Evolutionary conservation across 2,329 filamentous ascomycete genomes (phyloP), one percentile per base, ranked within the genome.

Genomic region (Trichoderma guizhouense): DNA sequence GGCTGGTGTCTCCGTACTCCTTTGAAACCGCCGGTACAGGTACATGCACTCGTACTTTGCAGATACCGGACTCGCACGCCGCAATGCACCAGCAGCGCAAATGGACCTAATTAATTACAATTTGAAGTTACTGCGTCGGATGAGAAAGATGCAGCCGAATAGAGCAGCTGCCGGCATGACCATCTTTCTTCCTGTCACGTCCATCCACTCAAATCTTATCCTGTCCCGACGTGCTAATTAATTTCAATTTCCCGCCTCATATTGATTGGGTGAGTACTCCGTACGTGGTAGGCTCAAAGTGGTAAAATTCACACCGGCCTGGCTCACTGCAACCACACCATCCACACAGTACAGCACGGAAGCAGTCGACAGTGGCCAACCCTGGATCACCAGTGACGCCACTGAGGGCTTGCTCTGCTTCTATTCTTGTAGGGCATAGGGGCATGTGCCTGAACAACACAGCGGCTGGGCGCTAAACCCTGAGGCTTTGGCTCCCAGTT

Each of bases 301-400:
- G 51, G 30, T 24, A 24, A 24, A 61, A 60, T 69, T 36, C 36
- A 14, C 66, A 69, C 66, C 66, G 18, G 36, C 43, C 43, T n/a
- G 6, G 64, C 66, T 61, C 55, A 24, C 55, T 69, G 66, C 39
- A 69, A 69, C 66, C 55, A 69, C 66, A 34, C 57, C 39, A 51
- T 34, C 21, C 64, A 34, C 55, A 69, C 66, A 60, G 34, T 66
- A 69, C 66, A 60, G 24, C 14, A 66, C 43, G 47, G 47, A 55
- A n/a, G n/a, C 28, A 7, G 24, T 32, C 7, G 43, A 11, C 15
- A 64, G 28, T 32, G 28, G 30, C 55, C 30, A 36, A 34, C 21
- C 21, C 26, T 26, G 30, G n/a, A 61, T 47, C 66, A 21, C 57
- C 28, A 34, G 62, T 28, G 63, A 57, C 63, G 47, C 63, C 63